phyloP scores from a whole-genome alignment of 2,329 filamentous ascomycete species.

The Furcasterigmium sp. region DNA sequence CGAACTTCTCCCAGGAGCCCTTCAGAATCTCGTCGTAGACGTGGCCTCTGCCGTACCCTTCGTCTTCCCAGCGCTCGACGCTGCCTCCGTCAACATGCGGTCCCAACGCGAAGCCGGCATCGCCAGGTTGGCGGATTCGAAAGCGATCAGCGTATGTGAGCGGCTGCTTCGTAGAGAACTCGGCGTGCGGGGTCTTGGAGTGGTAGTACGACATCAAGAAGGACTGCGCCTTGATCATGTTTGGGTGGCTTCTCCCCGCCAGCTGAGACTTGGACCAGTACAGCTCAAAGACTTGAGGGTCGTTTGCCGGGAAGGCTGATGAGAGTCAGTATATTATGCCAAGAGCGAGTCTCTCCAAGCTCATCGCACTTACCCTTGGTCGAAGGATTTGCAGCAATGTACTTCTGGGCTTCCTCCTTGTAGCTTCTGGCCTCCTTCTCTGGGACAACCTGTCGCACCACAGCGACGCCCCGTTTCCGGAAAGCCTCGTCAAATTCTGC shows the following conservation, averaged over 20 bases:
- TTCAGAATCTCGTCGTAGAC: conserved; percentile 71
- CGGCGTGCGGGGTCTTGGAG: conserved; percentile 39
- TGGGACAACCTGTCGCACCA: conserved; percentile 62
- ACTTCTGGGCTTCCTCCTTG: conserved; percentile 60
- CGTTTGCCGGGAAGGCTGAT: conserved; percentile 58
- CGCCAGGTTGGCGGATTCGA: conserved; percentile 67
- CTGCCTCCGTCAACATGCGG: conserved; percentile 71
- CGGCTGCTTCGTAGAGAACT: conserved; percentile 48
- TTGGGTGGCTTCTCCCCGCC: conserved; percentile 60
- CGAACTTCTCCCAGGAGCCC: conserved; percentile 75
- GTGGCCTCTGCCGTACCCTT: conserved; percentile 59
- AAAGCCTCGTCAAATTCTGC: conserved; percentile 22
- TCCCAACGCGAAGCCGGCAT: conserved; percentile 64
- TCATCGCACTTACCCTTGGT: conserved; percentile 45
- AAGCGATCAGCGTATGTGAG: conserved; percentile 67
- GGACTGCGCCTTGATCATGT: conserved; percentile 55
- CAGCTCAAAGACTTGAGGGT: conserved; percentile 68
- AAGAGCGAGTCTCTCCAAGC: too few species aligned
- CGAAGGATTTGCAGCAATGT: conserved; percentile 57
- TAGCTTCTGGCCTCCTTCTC: conserved; percentile 57
- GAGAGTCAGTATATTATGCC: background rate
- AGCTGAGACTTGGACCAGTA: conserved; percentile 71
- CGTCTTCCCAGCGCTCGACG: conserved; percentile 68
- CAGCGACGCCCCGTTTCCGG: conserved; percentile 52
- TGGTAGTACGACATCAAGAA: conserved; percentile 62